Conservation (phyloP, 495 filamentous ascomycete genomes). For the Daldinia caldariorum region DNA sequence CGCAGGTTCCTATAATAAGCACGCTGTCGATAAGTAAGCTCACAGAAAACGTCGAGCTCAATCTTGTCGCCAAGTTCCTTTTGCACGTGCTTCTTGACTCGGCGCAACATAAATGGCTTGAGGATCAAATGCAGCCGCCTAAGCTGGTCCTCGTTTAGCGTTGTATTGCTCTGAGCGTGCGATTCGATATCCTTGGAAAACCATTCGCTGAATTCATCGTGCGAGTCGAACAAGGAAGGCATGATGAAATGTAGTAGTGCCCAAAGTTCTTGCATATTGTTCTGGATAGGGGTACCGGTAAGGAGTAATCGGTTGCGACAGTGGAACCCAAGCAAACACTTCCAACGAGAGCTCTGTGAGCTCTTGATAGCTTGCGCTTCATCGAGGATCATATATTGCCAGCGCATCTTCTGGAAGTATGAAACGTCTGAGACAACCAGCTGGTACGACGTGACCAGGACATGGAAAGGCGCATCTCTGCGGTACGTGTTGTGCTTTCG, state of each 20-base stretch:
- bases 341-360: constrained; percentile 95
- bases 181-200: constrained; percentile 99
- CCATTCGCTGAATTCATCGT: constrained; percentile 99
- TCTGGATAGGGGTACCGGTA: constrained; percentile 98
- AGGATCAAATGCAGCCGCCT: constrained; percentile 98
- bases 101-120: constrained; percentile 98
- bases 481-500: constrained; percentile 95
- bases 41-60: constrained; percentile 94
- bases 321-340: constrained; percentile 90
- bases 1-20: constrained; percentile 89
- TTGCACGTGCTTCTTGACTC: constrained; percentile 99
- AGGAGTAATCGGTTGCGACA: constrained; percentile 95
- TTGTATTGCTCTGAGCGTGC: constrained; percentile 97
- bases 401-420: constrained; percentile 98
- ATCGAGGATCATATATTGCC: constrained; percentile 99
- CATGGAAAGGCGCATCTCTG: constrained; percentile 91
- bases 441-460: constrained; percentile 96
- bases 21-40: constrained; percentile 96
- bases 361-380: constrained; percentile 99
- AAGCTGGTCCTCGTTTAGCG: constrained; percentile 96
- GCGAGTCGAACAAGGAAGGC: constrained; percentile 96
- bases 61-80: constrained; percentile 99
- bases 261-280: constrained; percentile 99
- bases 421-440: constrained; percentile 93
- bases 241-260: constrained; percentile 98